Evolutionary conservation across 1,284 basidiomycete species (phyloP).

Genomic region (Lentinula novae-zelandiae): DNA sequence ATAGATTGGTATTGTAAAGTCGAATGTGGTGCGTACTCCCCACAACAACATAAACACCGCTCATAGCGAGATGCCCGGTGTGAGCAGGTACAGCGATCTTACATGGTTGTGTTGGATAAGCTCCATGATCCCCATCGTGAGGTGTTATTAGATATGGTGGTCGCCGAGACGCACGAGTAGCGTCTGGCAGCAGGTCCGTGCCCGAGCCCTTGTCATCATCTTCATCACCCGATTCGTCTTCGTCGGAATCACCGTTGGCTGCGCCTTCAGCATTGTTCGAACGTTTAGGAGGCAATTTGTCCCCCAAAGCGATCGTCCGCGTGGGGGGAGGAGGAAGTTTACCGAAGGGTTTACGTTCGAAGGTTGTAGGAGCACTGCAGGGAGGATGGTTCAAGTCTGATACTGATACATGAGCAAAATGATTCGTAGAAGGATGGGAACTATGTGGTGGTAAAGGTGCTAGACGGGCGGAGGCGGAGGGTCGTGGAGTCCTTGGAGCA

Average conservation of each 20-base stretch:
- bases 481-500: slow-evolving; percentile 2
- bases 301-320: slow-evolving; percentile 62
- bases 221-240: slow-evolving; percentile 55
- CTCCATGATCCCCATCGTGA: not conserved
- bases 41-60: slow-evolving; percentile 61
- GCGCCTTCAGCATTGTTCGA: slow-evolving; percentile 39
- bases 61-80: slow-evolving; percentile 51
- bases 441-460: slow-evolving; percentile 12
- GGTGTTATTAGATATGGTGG: slow-evolving; percentile 44
- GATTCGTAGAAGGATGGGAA: slow-evolving; percentile 5
- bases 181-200: slow-evolving; percentile 75
- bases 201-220: slow-evolving; percentile 31
- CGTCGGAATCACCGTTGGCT: slow-evolving; percentile 46
- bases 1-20: slow-evolving; percentile 55
- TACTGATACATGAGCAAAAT: not conserved
- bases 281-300: slow-evolving; percentile 42
- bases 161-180: slow-evolving; percentile 76
- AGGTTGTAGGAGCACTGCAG: slow-evolving; percentile 17
- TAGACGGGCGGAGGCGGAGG: not conserved
- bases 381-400: not conserved
- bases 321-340: slow-evolving; percentile 66
- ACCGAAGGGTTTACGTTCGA: slow-evolving; percentile 45
- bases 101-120: not conserved
- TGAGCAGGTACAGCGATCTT: slow-evolving; percentile 57
- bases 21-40: slow-evolving; percentile 60